phyloP scores from a whole-genome alignment of 805 yeast species.

The Nakazawaea sp. region DNA sequence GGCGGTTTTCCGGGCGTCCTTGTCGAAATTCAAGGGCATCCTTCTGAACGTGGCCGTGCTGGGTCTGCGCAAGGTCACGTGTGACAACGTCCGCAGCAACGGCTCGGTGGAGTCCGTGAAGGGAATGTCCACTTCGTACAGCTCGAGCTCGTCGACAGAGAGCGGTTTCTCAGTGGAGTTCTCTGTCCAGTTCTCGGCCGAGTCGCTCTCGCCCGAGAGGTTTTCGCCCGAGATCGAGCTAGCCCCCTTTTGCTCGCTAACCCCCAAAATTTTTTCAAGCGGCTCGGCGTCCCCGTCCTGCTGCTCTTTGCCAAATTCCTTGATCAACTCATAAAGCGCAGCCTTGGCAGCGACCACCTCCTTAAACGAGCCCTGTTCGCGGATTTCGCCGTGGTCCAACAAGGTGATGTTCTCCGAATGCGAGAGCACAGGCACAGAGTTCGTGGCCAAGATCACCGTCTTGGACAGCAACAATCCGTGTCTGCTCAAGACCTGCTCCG shows the following conservation, averaged over 20 bases:
- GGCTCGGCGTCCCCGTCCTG: neutral
- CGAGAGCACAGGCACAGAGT: constrained; percentile 45
- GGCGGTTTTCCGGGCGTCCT: constrained; percentile 29
- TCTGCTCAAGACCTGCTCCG: constrained; percentile 44
- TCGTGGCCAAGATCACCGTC: constrained; percentile 52
- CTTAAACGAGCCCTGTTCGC: constrained; percentile 49
- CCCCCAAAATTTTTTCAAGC: neutral
- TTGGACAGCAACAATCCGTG: constrained; percentile 43
- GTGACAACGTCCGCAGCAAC: constrained; percentile 14
- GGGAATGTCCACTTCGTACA: neutral
- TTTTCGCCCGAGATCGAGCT: neutral
- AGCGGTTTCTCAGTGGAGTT: too few relatives aligned
- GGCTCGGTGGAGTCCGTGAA: neutral
- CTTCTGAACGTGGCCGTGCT: constrained; percentile 55
- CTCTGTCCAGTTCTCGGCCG: neutral
- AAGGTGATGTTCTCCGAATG: constrained; percentile 57
- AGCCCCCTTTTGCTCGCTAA: constrained; percentile 1
- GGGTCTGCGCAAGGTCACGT: constrained; percentile 44
- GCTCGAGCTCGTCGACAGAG: neutral
- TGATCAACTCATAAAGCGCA: constrained; percentile 26
- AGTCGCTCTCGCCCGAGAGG: neutral
- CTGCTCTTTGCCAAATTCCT: constrained; percentile 26
- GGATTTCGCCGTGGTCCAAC: constrained; percentile 44
- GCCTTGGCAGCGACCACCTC: constrained; percentile 22
- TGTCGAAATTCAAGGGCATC: constrained; percentile 22